Percentiles rank a stretch among this genome's conserved stretches.
Conservation (phyloP, 805 yeast species). For the Sungouiella thailandica region DNA sequence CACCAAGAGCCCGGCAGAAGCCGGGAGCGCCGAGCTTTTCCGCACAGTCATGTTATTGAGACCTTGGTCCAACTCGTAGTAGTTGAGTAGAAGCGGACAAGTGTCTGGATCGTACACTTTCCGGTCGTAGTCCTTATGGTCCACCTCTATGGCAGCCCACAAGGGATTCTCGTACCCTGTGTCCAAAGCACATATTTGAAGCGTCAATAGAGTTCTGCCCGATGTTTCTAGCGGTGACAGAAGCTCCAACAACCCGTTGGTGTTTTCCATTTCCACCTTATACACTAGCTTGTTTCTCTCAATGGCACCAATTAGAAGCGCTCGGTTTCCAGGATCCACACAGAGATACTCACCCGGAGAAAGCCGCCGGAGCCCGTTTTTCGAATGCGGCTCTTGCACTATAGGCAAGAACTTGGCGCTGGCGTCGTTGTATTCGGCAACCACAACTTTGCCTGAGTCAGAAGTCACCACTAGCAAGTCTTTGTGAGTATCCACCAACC, state of each 20-base stretch:
- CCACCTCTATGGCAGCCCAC: constrained; percentile 76
- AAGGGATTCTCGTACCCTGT: constrained; percentile 78
- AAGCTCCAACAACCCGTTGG: constrained; percentile 40
- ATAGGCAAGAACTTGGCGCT: constrained; percentile 41
- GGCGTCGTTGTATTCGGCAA: constrained; percentile 42
- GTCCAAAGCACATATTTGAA: constrained; percentile 57
- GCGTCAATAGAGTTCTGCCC: constrained; percentile 46
- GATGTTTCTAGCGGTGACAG: constrained; percentile 74
- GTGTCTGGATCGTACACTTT: constrained; percentile 7
- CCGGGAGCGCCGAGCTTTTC: constrained; percentile 16
- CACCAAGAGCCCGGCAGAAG: constrained; percentile 48
- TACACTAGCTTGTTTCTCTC: constrained; percentile 74
- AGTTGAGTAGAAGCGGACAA: constrained; percentile 39
- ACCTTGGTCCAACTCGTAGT: constrained; percentile 83
- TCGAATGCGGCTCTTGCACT: constrained; percentile 62
- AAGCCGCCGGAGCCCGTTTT: constrained; percentile 69
- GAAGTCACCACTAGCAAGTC: constrained; percentile 67
- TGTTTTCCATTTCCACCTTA: constrained; percentile 45
- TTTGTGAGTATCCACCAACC: constrained; percentile 46
- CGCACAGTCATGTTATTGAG: constrained; percentile 66
- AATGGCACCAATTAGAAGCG: constrained; percentile 63
- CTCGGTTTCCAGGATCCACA: constrained; percentile 68
- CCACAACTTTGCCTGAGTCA: constrained; percentile 70
- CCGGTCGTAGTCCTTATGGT: constrained; percentile 35
- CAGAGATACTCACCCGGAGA: constrained; percentile 72